These are phyloP conservation scores for Termitomyces heimii DNA, from an alignment of 768 basidiomycete species.

Conservation along the genomic window DNA sequence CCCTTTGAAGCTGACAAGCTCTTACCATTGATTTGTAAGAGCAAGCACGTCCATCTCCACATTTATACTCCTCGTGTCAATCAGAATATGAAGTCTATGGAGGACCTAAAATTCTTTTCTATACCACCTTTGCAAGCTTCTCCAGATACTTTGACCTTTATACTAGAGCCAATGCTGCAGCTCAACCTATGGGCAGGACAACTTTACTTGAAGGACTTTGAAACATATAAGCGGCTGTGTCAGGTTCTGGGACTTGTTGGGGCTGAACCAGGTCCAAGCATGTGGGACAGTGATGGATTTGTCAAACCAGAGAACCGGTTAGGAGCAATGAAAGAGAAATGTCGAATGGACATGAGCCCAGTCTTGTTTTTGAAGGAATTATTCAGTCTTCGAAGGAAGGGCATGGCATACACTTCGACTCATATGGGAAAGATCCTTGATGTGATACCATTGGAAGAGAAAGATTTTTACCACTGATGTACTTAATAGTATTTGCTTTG, in stretches of 20 bases:
- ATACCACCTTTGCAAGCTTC: background rate
- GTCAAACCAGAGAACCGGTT: slow-evolving; percentile 16
- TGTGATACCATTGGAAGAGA: slow-evolving; percentile 15
- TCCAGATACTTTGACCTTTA: background rate
- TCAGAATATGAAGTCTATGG: background rate
- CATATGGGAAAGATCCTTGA: slow-evolving; percentile 35
- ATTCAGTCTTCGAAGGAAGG: slow-evolving; percentile 31
- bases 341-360: slow-evolving; percentile 28
- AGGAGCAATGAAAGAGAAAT: slow-evolving; percentile 6
- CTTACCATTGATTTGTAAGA: background rate
- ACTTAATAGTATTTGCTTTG: background rate
- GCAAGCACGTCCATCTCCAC: background rate
- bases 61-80: background rate
- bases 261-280: slow-evolving; percentile 7
- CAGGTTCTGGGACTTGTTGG: slow-evolving; percentile 20
- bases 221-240: background rate
- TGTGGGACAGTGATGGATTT: slow-evolving; percentile 24
- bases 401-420: slow-evolving; percentile 26
- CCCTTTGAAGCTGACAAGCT: background rate
- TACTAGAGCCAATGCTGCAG: background rate
- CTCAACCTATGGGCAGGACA: background rate
- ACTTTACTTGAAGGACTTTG: background rate
- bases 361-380: slow-evolving; percentile 32
- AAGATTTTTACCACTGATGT: slow-evolving; percentile 16
- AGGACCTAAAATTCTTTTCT: slow-evolving; percentile 18